These are phyloP conservation scores for Suillus cothurnatus DNA, from an alignment of 768 basidiomycete genomes.

Conservation along the genomic window DNA sequence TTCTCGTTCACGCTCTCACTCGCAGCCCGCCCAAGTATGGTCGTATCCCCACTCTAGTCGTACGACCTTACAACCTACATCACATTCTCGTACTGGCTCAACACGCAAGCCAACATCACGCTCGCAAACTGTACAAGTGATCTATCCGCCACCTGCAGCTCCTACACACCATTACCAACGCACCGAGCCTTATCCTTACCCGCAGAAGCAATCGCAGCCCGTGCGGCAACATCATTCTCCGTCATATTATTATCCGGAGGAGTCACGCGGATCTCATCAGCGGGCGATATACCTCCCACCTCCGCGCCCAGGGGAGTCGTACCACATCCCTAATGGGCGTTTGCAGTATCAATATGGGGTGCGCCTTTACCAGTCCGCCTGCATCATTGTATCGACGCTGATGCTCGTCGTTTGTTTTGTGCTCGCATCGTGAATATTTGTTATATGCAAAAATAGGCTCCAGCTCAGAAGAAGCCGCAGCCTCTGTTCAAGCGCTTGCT, in stretches of 20 bases:
- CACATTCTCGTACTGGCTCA: constrained; percentile 16
- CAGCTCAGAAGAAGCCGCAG: constrained; percentile 31
- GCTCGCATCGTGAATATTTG: constrained; percentile 9
- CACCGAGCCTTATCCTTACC: constrained; percentile 17
- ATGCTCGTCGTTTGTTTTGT: constrained; percentile 14
- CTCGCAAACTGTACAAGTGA: constrained; percentile 18
- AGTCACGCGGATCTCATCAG: constrained; percentile 18
- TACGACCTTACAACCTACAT: constrained; percentile 23
- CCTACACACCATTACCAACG: constrained; percentile 10
- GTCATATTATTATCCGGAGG: constrained; percentile 19
- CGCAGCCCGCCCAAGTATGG: constrained; percentile 17
- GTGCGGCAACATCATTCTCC: constrained; percentile 23
- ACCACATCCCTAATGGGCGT: constrained; percentile 15
- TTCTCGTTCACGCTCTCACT: constrained; percentile 26
- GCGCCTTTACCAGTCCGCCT: constrained; percentile 18
- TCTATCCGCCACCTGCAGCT: constrained; percentile 17
- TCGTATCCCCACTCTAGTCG: constrained; percentile 18
- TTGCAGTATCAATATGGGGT: constrained; percentile 34
- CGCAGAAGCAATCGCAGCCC: constrained; percentile 23
- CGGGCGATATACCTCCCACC: constrained; percentile 22
- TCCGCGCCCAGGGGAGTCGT: constrained; percentile 32
- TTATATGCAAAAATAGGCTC: constrained; percentile 26
- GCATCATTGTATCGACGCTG: constrained; percentile 18
- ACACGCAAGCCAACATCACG: constrained; percentile 12
- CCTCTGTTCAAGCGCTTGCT: constrained; percentile 34